phyloP scores from a whole-genome alignment of 768 basidiomycete species.

The Scleroderma citrinum region DNA sequence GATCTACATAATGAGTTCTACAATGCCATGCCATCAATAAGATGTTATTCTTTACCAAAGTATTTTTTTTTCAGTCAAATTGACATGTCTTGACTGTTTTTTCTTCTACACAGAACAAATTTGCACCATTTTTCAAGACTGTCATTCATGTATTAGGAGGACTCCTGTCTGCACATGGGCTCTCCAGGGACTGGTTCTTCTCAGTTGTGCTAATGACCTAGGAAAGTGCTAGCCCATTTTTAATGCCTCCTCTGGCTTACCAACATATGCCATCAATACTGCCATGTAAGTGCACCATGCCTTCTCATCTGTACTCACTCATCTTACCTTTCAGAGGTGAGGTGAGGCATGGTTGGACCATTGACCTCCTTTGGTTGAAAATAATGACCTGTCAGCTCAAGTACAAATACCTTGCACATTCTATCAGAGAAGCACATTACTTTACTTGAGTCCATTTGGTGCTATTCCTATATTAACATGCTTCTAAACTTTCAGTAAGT shows the following conservation, averaged over 20 bases:
- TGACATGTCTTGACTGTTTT: not conserved
- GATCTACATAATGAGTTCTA: conserved; percentile 65
- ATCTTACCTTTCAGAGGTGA: conserved; percentile 21
- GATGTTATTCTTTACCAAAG: conserved; percentile 34
- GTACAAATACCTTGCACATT: conserved; percentile 46
- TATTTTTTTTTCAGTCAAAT: conserved; percentile 4
- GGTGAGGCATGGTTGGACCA: conserved; percentile 30
- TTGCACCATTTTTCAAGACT: conserved; percentile 64
- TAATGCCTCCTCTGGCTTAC: conserved; percentile 38
- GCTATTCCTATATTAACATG: not conserved
- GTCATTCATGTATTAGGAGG: conserved; percentile 77
- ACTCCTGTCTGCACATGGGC: conserved; percentile 66
- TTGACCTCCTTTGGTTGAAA: conserved; percentile 31
- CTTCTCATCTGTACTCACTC: not conserved
- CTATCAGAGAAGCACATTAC: conserved; percentile 39
- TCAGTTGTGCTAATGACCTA: conserved; percentile 62
- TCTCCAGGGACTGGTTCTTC: conserved; percentile 53
- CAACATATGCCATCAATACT: conserved; percentile 42
- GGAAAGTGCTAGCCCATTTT: conserved; percentile 44
- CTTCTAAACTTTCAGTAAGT: conserved; percentile 11
- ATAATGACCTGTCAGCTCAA: conserved; percentile 44
- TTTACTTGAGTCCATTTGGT: conserved; percentile 19
- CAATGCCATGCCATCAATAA: conserved; percentile 46
- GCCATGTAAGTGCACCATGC: conserved; percentile 34
- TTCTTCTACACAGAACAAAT: conserved; percentile 19